phyloP scores from a whole-genome alignment of 176 grass and related monocot genomes.

The Hsuehochloa calcarea region DNA sequence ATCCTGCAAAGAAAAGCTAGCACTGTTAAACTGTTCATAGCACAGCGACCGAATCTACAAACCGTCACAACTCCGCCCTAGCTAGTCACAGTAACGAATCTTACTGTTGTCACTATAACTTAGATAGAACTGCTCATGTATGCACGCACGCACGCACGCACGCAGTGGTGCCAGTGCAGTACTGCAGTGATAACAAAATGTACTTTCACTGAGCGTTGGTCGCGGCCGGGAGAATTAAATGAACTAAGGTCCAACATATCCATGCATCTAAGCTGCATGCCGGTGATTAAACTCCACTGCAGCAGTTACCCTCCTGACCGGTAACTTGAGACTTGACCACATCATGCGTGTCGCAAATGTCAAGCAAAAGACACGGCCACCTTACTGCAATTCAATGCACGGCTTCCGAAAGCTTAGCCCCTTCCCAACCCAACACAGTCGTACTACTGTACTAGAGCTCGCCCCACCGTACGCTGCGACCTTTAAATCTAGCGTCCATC shows the following conservation, averaged over 20 bases:
- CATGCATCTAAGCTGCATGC: neutral
- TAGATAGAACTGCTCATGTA: neutral
- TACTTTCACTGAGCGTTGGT: constrained; percentile 27
- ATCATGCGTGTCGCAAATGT: neutral
- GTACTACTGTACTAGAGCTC: neutral
- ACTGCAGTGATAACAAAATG: constrained; percentile 7
- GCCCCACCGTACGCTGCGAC: neutral
- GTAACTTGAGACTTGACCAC: neutral
- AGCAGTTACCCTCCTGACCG: neutral
- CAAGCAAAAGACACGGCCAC: constrained; percentile 10
- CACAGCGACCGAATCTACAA: neutral
- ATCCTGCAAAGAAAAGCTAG: neutral
- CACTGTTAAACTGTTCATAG: neutral
- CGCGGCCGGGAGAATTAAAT: constrained; percentile 13
- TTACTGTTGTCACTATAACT: neutral
- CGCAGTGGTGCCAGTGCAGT: neutral
- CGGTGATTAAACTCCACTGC: neutral
- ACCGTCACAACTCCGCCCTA: neutral
- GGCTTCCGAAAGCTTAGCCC: neutral
- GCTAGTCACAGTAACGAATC: neutral
- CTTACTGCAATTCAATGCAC: constrained; percentile 8
- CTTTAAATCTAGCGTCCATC: neutral
- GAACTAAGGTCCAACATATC: neutral
- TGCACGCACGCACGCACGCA: neutral
- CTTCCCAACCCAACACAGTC: neutral